These are phyloP conservation scores for Linderniella brevidens DNA, from an alignment of 257 asterid species.

Conservation along the genomic window DNA sequence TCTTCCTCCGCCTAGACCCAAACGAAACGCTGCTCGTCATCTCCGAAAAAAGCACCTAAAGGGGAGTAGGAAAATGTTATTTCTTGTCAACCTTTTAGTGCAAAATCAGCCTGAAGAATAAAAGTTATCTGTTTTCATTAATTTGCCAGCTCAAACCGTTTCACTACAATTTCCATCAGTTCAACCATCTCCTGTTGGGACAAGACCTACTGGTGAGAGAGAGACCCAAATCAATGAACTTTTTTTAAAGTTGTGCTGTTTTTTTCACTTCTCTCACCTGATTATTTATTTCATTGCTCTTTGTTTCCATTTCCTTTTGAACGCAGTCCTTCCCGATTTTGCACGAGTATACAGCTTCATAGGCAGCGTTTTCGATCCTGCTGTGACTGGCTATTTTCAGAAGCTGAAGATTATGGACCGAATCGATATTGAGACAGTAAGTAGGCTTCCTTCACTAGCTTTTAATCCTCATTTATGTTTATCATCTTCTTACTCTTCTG, in stretches of 20 bases:
- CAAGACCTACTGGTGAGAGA: no score
- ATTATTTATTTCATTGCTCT: background rate
- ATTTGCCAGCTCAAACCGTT: slow-evolving; percentile 11
- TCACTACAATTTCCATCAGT: no score
- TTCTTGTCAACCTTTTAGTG: slow-evolving; percentile 11
- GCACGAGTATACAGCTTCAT: slow-evolving; percentile 84
- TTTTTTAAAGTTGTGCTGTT: background rate
- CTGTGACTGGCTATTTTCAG: slow-evolving; percentile 47
- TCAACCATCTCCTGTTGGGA: background rate
- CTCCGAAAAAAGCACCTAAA: slow-evolving; percentile 84
- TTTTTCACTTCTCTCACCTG: background rate
- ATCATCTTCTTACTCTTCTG: no score
- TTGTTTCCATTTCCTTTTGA: slow-evolving; percentile 7
- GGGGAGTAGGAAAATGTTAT: no score
- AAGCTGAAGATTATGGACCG: slow-evolving; percentile 98
- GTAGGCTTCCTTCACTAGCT: slow-evolving; percentile 13
- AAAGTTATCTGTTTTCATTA: slow-evolving; percentile 3
- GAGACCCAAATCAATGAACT: no score
- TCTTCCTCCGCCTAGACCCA: slow-evolving; percentile 97
- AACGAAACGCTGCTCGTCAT: slow-evolving; percentile 92
- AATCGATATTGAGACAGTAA: slow-evolving; percentile 77
- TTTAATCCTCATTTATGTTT: no score
- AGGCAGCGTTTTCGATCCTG: slow-evolving; percentile 93
- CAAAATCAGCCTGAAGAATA: background rate
- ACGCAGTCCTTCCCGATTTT: slow-evolving; percentile 84